Percentiles rank a stretch among this genome's conserved stretches.
Conservation (phyloP, 2,329 filamentous ascomycete genomes). For the Aspergillus sp. region DNA sequence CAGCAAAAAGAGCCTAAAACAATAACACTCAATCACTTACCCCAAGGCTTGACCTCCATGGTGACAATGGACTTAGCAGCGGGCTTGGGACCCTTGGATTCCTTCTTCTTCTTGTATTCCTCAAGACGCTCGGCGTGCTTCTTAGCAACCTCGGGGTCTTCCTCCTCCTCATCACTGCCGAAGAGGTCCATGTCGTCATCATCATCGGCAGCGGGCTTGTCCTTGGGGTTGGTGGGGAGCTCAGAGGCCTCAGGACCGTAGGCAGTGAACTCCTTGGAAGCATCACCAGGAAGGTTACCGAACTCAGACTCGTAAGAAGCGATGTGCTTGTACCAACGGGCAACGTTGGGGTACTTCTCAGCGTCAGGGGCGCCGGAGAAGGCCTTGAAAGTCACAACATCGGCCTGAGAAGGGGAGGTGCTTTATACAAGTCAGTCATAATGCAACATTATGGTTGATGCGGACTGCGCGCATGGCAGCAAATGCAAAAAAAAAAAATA, state of each 20-base stretch:
- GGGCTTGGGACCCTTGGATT: slow-evolving; percentile 76
- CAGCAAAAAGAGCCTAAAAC: slow-evolving; percentile 16
- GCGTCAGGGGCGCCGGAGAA: slow-evolving; percentile 72
- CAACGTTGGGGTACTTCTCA: slow-evolving; percentile 87
- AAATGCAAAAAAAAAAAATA: slow-evolving; percentile 13
- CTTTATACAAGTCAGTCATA: slow-evolving; percentile 39
- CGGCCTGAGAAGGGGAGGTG: slow-evolving; percentile 80
- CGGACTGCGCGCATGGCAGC: not conserved
- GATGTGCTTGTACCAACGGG: slow-evolving; percentile 99
- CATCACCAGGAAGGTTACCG: slow-evolving; percentile 83
- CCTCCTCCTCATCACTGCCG: slow-evolving; percentile 89
- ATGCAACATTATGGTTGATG: slow-evolving; percentile 1
- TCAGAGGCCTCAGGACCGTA: slow-evolving; percentile 84
- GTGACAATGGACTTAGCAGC: slow-evolving; percentile 96
- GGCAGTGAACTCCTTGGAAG: slow-evolving; percentile 80
- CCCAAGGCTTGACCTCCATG: slow-evolving; percentile 97
- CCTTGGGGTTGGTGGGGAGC: slow-evolving; percentile 80
- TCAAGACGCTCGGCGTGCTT: slow-evolving; percentile 86
- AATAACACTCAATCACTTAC: slow-evolving; percentile 56
- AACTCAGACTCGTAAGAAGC: slow-evolving; percentile 91
- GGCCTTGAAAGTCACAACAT: slow-evolving; percentile 93
- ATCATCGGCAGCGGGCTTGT: slow-evolving; percentile 65
- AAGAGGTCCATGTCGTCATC: slow-evolving; percentile 92
- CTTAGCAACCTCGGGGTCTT: slow-evolving; percentile 81
- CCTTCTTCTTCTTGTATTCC: slow-evolving; percentile 98